Conservation (phyloP, 225 moss, liverwort and hornwort species). For the Physcomitrium patens region DNA sequence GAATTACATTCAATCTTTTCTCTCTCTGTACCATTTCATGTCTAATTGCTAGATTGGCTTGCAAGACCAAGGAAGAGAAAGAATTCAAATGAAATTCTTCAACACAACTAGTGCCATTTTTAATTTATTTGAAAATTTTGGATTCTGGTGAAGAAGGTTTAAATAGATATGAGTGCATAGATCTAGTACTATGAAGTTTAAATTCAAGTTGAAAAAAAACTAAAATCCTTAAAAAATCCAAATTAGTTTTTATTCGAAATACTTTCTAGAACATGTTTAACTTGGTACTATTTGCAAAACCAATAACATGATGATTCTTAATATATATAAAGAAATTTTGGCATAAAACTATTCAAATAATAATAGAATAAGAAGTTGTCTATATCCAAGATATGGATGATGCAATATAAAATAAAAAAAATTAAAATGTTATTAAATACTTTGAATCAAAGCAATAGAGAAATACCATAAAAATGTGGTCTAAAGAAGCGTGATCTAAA, state of each 20-base stretch:
- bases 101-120: conserved; percentile 23
- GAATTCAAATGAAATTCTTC: conserved; percentile 43
- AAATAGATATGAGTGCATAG: conserved; percentile 29
- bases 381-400: too few species aligned
- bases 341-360: neutral
- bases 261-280: conserved; percentile 25
- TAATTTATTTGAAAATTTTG: conserved; percentile 11
- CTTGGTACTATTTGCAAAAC: conserved; percentile 20
- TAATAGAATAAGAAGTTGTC: neutral
- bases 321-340: neutral
- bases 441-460: neutral
- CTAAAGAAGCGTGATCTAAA: neutral
- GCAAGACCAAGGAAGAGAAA: conserved; percentile 35
- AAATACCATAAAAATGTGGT: neutral
- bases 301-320: neutral
- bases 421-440: neutral
- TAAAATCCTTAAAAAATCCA: conserved; percentile 30
- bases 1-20: too few species aligned
- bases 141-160: conserved; percentile 28
- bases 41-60: conserved; percentile 38
- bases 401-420: neutral
- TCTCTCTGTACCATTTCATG: conserved; percentile 57
- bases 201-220: conserved; percentile 29
- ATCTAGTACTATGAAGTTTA: conserved; percentile 29
- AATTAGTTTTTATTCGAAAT: conserved; percentile 19